Evolutionary conservation across 1,139 yeast species (phyloP).

Genomic region (Yamadazyma taylorii): DNA sequence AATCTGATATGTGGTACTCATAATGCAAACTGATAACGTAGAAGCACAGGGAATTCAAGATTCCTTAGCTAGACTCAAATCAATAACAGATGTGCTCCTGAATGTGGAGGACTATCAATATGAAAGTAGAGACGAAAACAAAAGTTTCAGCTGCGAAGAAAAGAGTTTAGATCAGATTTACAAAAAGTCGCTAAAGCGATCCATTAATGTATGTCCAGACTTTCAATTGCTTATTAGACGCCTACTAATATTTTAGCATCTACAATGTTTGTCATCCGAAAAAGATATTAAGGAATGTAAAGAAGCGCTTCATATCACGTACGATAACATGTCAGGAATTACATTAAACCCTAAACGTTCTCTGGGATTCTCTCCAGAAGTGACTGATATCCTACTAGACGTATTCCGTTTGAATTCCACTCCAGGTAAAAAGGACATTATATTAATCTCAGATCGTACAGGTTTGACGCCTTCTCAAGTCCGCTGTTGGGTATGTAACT

Average conservation of each 20-base stretch:
- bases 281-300: neutral
- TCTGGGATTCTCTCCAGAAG: neutral
- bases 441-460: constrained; percentile 1
- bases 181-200: neutral
- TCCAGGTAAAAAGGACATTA: neutral
- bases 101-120: neutral
- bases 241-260: neutral
- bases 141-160: neutral
- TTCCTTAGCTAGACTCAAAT: neutral
- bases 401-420: neutral
- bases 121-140: neutral
- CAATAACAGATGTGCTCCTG: neutral
- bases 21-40: neutral
- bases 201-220: neutral
- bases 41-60: neutral
- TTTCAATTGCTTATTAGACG: neutral
- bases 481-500: constrained; percentile 5
- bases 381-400: neutral
- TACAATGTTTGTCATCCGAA: neutral
- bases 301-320: neutral
- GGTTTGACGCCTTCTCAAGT: constrained; percentile 1
- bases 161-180: neutral
- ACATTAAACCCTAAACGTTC: neutral
- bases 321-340: neutral
- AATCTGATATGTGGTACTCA: no score